Evolutionary conservation across 352 stramenopile species (phyloP).

Genomic region (Globisporangium iwayamae): DNA sequence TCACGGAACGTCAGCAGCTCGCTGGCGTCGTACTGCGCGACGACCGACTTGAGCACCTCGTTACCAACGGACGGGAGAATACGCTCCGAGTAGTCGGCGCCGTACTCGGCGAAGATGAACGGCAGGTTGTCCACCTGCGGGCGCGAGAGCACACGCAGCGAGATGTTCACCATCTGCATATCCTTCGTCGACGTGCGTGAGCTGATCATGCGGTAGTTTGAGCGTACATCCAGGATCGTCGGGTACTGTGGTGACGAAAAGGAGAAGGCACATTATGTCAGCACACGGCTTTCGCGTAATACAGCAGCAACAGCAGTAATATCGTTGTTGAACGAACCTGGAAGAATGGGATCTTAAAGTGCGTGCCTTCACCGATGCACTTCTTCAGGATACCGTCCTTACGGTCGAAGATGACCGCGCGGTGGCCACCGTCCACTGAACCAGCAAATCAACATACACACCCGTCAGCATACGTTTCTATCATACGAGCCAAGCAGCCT

Average conservation of each 20-base stretch:
- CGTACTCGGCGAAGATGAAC: constrained; percentile 97
- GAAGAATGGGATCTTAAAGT: constrained; percentile 99
- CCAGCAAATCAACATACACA: constrained; percentile 12
- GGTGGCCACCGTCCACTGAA: constrained; percentile 96
- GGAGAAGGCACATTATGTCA: constrained; percentile 11
- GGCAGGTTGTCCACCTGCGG: constrained; percentile 94
- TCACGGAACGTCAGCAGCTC: constrained; percentile 99
- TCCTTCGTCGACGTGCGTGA: constrained; percentile 98
- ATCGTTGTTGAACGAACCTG: constrained; percentile 31
- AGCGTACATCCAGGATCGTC: constrained; percentile 98
- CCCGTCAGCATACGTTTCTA: neutral
- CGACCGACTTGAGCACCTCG: constrained; percentile 92
- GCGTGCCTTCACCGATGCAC: constrained; percentile 96
- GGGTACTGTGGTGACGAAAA: constrained; percentile 73
- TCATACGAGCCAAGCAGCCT: neutral
- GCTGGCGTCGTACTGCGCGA: constrained; percentile 99
- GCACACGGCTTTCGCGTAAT: neutral
- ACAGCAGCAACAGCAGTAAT: neutral
- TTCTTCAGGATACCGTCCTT: constrained; percentile 96
- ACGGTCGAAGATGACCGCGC: constrained; percentile 99
- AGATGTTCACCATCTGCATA: constrained; percentile 99
- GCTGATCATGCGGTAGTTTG: constrained; percentile 96
- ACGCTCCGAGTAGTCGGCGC: constrained; percentile 97
- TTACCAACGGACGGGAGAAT: constrained; percentile 99
- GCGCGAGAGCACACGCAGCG: constrained; percentile 94